A percentile compares a stretch with the other conserved stretches of the same genome.
phyloP scores from a whole-genome alignment of 1,284 basidiomycete species.

The Ustilago xerochloae region DNA sequence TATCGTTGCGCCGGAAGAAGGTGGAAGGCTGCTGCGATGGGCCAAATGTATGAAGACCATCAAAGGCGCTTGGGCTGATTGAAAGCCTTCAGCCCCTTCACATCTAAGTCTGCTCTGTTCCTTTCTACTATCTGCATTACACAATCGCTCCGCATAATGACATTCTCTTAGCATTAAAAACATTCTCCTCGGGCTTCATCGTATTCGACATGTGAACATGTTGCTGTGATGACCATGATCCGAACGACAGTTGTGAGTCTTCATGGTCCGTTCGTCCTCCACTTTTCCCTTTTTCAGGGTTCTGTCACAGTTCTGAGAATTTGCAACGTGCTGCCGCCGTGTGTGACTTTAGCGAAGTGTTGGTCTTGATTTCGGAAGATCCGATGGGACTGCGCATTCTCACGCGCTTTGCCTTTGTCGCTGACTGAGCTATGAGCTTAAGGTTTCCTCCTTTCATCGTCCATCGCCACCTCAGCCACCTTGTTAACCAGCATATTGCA shows the following conservation, averaged over 20 bases:
- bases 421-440: slow-evolving; percentile 18
- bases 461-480: background rate
- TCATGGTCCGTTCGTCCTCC: slow-evolving; percentile 4
- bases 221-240: background rate
- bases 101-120: background rate
- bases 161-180: background rate
- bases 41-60: slow-evolving; percentile 79
- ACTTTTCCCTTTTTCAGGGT: slow-evolving; percentile 6
- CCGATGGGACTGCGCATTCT: background rate
- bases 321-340: background rate
- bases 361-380: slow-evolving; percentile 26
- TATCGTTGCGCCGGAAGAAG: slow-evolving; percentile 84
- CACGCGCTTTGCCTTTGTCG: background rate
- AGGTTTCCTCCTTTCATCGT: background rate
- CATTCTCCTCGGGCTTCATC: background rate
- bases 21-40: slow-evolving; percentile 81
- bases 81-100: background rate
- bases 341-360: slow-evolving; percentile 3
- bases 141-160: background rate
- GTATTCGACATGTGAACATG: background rate
- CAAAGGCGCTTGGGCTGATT: slow-evolving; percentile 78
- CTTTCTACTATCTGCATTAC: background rate
- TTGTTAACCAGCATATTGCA: background rate
- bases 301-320: background rate
- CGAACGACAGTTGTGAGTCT: background rate